These are phyloP conservation scores for Sporothrix protearum DNA, from an alignment of 2,329 filamentous ascomycete species.

Conservation along the genomic window DNA sequence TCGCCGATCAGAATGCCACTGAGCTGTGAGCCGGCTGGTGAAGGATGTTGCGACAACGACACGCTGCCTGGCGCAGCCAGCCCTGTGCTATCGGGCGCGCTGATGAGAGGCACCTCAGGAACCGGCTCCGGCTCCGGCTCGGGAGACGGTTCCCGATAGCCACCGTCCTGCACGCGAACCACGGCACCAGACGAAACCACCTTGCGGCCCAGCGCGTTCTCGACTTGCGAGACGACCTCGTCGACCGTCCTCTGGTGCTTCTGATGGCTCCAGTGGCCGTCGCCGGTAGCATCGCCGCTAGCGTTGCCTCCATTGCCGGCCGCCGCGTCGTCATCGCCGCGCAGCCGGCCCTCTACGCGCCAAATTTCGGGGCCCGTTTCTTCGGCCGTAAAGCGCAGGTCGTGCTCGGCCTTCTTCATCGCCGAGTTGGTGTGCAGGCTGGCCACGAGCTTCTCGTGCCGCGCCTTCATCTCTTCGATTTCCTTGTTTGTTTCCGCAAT, in stretches of 20 bases:
- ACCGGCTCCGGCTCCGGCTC: slow-evolving; percentile 32
- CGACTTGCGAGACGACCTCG: slow-evolving; percentile 71
- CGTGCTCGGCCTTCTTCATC: slow-evolving; percentile 70
- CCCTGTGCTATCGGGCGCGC: slow-evolving; percentile 1
- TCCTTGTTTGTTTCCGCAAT: slow-evolving; percentile 72
- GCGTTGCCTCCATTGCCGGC: slow-evolving; percentile 29
- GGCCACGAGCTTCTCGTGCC: slow-evolving; percentile 71
- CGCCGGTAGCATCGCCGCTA: slow-evolving; percentile 29
- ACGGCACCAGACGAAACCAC: slow-evolving; percentile 63
- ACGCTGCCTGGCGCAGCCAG: slow-evolving; percentile 13
- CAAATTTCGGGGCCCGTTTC: slow-evolving; percentile 59
- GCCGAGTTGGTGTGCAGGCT: slow-evolving; percentile 68
- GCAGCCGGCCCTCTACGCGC: slow-evolving; percentile 58
- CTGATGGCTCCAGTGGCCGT: slow-evolving; percentile 33
- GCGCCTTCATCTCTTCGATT: slow-evolving; percentile 76
- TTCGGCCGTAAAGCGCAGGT: slow-evolving; percentile 64
- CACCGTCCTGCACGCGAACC: slow-evolving; percentile 72
- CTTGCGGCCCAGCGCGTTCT: slow-evolving; percentile 64
- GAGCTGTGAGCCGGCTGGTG: slow-evolving; percentile 53
- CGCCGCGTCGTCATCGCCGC: slow-evolving; percentile 34
- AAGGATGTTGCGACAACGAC: slow-evolving; percentile 39
- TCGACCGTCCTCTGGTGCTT: slow-evolving; percentile 58
- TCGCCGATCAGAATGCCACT: slow-evolving; percentile 57
- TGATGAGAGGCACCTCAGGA: slow-evolving; percentile 22
- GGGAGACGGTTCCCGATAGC: slow-evolving; percentile 59